Percentiles rank a stretch among this genome's conserved stretches.
Conservation (phyloP, 1,139 yeast genomes). For the Saccharomyces hybrid region DNA sequence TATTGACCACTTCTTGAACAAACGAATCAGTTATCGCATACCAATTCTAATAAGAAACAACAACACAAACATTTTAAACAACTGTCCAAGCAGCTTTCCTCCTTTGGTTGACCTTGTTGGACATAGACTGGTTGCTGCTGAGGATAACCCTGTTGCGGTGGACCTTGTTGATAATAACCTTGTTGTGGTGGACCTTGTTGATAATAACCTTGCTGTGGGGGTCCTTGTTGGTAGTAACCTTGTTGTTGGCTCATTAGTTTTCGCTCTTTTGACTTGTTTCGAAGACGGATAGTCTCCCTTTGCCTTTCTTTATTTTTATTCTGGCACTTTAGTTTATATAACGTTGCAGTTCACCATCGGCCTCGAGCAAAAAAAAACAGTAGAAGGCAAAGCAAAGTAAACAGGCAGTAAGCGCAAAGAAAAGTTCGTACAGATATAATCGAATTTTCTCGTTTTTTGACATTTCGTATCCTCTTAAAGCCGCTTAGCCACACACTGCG, state of each 20-base stretch:
- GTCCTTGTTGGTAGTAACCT: constrained; percentile 32
- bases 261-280: constrained; percentile 3
- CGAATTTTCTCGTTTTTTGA: background rate
- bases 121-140: constrained; percentile 38
- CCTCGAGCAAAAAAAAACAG: background rate
- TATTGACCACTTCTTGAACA: background rate
- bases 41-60: constrained; percentile 33
- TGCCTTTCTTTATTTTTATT: background rate
- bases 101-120: constrained; percentile 34
- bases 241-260: constrained; percentile 24
- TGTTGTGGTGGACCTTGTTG: constrained; percentile 33
- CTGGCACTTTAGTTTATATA: background rate
- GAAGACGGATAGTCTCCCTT: background rate
- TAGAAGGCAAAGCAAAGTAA: background rate
- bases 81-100: constrained; percentile 33
- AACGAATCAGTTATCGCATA: constrained; percentile 22
- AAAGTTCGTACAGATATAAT: background rate
- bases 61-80: constrained; percentile 37
- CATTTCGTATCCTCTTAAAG: background rate
- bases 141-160: constrained; percentile 36
- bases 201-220: constrained; percentile 30
- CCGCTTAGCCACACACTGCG: background rate
- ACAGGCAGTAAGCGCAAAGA: background rate
- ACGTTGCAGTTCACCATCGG: background rate
- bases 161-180: constrained; percentile 30